Conservation (phyloP, 2,329 filamentous ascomycete species). For the Albifimbria verrucaria region DNA sequence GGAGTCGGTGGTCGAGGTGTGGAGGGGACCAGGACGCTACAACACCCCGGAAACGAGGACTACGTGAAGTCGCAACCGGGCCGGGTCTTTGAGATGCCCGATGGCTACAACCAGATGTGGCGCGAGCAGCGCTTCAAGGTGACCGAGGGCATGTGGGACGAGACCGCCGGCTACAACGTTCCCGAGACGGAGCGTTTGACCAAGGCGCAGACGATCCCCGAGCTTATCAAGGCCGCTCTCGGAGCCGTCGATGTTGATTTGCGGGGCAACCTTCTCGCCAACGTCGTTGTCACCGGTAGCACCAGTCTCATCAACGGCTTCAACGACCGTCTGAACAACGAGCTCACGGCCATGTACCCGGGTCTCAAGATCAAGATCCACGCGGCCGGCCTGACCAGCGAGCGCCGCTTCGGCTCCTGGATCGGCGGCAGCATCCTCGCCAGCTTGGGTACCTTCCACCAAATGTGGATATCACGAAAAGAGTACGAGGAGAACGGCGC, state of each 20-base stretch:
- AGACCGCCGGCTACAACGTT: conserved; percentile 64
- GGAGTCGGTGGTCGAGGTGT: conserved; percentile 92
- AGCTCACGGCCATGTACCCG: conserved; percentile 78
- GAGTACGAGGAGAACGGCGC: conserved; percentile 96
- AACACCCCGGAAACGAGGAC: conserved; percentile 68
- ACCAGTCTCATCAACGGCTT: conserved; percentile 86
- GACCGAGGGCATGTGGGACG: conserved; percentile 88
- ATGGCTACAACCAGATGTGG: conserved; percentile 95
- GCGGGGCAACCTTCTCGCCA: conserved; percentile 75
- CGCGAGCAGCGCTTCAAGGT: conserved; percentile 82
- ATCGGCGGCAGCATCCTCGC: conserved; percentile 95
- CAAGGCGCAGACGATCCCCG: conserved; percentile 76
- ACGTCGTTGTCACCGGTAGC: conserved; percentile 90
- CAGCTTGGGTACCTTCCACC: conserved; percentile 95
- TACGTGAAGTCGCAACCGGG: conserved; percentile 69
- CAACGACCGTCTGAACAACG: conserved; percentile 82
- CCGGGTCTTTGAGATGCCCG: conserved; percentile 93
- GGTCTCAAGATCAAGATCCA: conserved; percentile 84
- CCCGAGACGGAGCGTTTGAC: conserved; percentile 47
- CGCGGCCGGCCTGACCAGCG: conserved; percentile 79
- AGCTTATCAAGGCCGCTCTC: conserved; percentile 75
- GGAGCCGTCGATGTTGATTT: conserved; percentile 85
- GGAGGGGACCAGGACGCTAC: conserved; percentile 75
- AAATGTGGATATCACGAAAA: conserved; percentile 98
- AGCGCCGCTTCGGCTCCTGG: conserved; percentile 91